These are phyloP conservation scores for Candida peoriensis DNA, from an alignment of 805 yeast species.

Conservation along the genomic window DNA sequence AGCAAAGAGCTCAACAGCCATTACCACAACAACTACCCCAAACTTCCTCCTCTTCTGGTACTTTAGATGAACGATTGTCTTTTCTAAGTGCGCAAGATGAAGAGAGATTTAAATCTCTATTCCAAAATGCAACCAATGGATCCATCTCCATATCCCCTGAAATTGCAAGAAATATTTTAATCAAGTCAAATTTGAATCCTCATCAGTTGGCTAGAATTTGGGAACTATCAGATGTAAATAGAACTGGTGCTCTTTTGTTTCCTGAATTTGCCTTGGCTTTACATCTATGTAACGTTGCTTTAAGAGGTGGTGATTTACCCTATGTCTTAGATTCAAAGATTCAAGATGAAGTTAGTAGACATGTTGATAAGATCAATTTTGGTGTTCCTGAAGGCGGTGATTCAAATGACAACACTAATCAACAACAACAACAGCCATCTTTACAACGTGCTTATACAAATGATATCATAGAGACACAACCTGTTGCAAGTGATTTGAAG, in stretches of 20 bases:
- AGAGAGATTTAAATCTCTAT: slow-evolving; percentile 74
- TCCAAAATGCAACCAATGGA: slow-evolving; percentile 66
- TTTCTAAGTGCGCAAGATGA: slow-evolving; percentile 85
- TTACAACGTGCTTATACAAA: slow-evolving; percentile 7
- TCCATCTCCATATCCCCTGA: slow-evolving; percentile 56
- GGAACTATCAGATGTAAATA: slow-evolving; percentile 84
- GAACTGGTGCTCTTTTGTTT: slow-evolving; percentile 77
- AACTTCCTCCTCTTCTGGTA: no score
- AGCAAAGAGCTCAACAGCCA: not conserved
- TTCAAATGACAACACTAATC: slow-evolving; percentile 1
- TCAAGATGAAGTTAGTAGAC: slow-evolving; percentile 75
- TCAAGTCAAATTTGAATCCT: slow-evolving; percentile 75
- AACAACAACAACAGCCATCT: slow-evolving; percentile 3
- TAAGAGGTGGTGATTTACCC: slow-evolving; percentile 78
- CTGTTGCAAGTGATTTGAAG: slow-evolving; percentile 23
- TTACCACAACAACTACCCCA: not conserved
- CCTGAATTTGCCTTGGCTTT: slow-evolving; percentile 94
- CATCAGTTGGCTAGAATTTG: slow-evolving; percentile 79
- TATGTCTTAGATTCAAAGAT: slow-evolving; percentile 62
- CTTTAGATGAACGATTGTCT: slow-evolving; percentile 48
- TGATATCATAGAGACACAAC: slow-evolving; percentile 25
- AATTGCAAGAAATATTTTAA: slow-evolving; percentile 69
- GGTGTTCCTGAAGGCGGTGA: slow-evolving; percentile 52
- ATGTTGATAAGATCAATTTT: slow-evolving; percentile 83
- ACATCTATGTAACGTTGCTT: slow-evolving; percentile 73